phyloP scores from a whole-genome alignment of 1,139 yeast genomes.

The Candida tropicalis region DNA sequence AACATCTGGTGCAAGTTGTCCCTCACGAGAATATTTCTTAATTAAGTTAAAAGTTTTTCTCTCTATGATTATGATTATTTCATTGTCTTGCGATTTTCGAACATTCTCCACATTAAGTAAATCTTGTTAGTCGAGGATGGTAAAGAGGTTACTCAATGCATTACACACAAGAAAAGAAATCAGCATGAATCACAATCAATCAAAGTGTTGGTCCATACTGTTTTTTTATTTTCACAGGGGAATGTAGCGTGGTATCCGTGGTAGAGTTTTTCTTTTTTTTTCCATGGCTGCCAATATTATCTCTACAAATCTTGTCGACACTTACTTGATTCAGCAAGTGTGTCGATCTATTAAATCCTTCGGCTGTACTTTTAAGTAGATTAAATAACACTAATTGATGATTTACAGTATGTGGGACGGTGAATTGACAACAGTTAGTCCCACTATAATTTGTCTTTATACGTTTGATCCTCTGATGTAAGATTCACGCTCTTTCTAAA shows the following conservation, averaged over 20 bases:
- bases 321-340: neutral
- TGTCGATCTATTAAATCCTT: neutral
- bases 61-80: neutral
- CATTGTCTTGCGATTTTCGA: neutral
- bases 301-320: no score
- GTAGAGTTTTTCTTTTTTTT: neutral
- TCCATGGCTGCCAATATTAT: no score
- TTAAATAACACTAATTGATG: no score
- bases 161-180: no score
- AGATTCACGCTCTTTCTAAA: constrained; percentile 2
- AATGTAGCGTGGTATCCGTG: neutral
- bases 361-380: no score
- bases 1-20: neutral
- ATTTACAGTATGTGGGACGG: no score
- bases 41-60: constrained; percentile 1
- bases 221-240: no score
- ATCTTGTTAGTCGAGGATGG: neutral
- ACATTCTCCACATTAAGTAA: constrained; percentile 1
- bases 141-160: neutral
- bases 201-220: no score
- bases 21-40: neutral
- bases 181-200: no score
- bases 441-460: no score
- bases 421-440: no score
- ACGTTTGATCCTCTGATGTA: neutral